A percentile compares a stretch with the other conserved stretches of the same genome.
These are phyloP conservation scores for Nemania sp. DNA, from an alignment of 2,329 filamentous ascomycete genomes.

Conservation along the genomic window DNA sequence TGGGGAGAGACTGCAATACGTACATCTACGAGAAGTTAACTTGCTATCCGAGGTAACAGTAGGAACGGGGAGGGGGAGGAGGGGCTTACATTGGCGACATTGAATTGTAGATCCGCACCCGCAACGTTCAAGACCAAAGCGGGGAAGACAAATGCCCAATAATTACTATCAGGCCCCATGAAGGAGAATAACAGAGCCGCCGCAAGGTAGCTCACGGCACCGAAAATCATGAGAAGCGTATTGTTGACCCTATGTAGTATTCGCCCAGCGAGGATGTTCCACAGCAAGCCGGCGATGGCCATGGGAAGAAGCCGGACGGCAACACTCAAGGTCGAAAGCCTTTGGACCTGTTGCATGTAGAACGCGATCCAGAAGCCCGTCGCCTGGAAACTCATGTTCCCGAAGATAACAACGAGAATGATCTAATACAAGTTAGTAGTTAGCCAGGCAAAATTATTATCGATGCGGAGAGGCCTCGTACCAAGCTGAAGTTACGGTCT, in stretches of 20 bases:
- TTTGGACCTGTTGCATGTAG: slow-evolving; percentile 64
- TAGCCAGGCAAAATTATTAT: slow-evolving; percentile 1
- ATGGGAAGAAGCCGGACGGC: slow-evolving; percentile 69
- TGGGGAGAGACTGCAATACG: slow-evolving; percentile 67
- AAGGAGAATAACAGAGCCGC: slow-evolving; percentile 59
- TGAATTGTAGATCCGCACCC: slow-evolving; percentile 72
- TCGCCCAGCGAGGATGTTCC: slow-evolving; percentile 65
- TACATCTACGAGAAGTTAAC: slow-evolving; percentile 58
- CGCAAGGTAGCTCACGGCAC: slow-evolving; percentile 46
- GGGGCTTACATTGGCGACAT: slow-evolving; percentile 66
- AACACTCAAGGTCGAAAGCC: slow-evolving; percentile 59
- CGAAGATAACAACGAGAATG: slow-evolving; percentile 60
- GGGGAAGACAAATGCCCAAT: slow-evolving; percentile 70
- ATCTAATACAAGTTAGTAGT: slow-evolving; percentile 46
- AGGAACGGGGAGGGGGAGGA: background rate
- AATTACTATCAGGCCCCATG: slow-evolving; percentile 57
- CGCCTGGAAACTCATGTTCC: slow-evolving; percentile 66
- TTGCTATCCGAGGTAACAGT: background rate
- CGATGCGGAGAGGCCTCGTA: slow-evolving; percentile 39
- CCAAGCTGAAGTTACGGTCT: slow-evolving; percentile 67
- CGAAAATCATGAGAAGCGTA: slow-evolving; percentile 60
- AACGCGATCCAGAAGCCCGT: slow-evolving; percentile 67
- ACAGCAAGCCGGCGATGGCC: slow-evolving; percentile 64
- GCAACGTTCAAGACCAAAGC: slow-evolving; percentile 63
- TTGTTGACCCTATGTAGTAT: slow-evolving; percentile 68